A percentile compares a stretch with the other conserved stretches of the same genome.
Evolutionary conservation across 2,329 filamentous ascomycete genomes (phyloP).

Genomic region (Cladosporium sp.): DNA sequence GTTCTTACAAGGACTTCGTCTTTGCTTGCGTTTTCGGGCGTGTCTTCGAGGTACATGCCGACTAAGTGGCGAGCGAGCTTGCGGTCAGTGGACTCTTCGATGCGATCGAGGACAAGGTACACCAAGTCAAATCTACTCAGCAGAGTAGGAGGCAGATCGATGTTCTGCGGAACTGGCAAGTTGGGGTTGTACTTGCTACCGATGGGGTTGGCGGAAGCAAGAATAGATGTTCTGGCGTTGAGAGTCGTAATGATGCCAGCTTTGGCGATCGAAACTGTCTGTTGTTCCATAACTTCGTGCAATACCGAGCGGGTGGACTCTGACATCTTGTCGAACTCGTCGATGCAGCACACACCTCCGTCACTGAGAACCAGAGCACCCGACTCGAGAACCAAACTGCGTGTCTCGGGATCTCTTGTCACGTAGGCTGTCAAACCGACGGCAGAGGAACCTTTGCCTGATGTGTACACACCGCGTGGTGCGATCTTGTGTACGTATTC

Average conservation of each 20-base stretch:
- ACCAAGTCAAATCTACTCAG: slow-evolving; percentile 95
- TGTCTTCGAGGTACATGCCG: slow-evolving; percentile 95
- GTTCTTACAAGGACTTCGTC: slow-evolving; percentile 73
- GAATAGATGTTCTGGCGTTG: slow-evolving; percentile 90
- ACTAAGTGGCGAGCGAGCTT: slow-evolving; percentile 87
- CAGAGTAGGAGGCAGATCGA: slow-evolving; percentile 90
- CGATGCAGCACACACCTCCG: slow-evolving; percentile 72
- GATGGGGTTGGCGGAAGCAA: slow-evolving; percentile 96
- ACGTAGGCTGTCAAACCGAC: slow-evolving; percentile 76
- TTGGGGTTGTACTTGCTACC: slow-evolving; percentile 97
- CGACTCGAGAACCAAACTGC: slow-evolving; percentile 69
- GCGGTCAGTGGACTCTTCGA: slow-evolving; percentile 85
- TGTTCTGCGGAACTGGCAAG: slow-evolving; percentile 93
- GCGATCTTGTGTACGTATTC: slow-evolving; percentile 97
- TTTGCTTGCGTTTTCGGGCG: slow-evolving; percentile 74
- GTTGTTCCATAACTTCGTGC: slow-evolving; percentile 79
- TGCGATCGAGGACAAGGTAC: slow-evolving; percentile 90
- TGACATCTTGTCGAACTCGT: slow-evolving; percentile 78
- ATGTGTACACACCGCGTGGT: slow-evolving; percentile 76
- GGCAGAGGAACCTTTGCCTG: slow-evolving; percentile 70
- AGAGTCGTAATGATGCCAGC: slow-evolving; percentile 80
- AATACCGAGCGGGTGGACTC: slow-evolving; percentile 69
- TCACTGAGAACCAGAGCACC: slow-evolving; percentile 70
- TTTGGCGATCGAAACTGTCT: slow-evolving; percentile 74
- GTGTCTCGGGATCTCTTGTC: slow-evolving; percentile 68